phyloP scores from a whole-genome alignment of 768 basidiomycete genomes.

The Auriscalpium orientale region DNA sequence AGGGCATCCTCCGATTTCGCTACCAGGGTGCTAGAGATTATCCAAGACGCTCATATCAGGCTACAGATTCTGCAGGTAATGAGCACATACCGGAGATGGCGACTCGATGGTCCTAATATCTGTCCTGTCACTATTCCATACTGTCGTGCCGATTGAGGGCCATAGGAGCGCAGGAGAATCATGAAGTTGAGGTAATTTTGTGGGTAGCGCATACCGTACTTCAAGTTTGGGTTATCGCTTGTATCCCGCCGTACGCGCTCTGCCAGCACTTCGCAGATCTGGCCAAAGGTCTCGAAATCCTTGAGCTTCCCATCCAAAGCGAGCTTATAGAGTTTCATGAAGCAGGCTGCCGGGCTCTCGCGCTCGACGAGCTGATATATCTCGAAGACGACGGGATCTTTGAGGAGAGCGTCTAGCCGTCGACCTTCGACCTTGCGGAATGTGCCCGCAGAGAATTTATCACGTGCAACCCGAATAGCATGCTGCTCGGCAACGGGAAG shows the following conservation, averaged over 20 bases:
- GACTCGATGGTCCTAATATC: not conserved
- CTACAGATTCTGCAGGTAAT: not conserved
- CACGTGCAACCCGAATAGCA: not conserved
- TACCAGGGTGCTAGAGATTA: conserved; percentile 15
- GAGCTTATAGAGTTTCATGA: conserved; percentile 14
- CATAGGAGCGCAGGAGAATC: conserved; percentile 14
- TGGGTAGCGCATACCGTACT: conserved; percentile 14
- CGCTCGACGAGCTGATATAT: conserved; percentile 5
- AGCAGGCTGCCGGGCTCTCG: conserved; percentile 7
- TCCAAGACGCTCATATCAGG: not conserved
- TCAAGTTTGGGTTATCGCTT: conserved; percentile 1
- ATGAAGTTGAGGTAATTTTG: conserved; percentile 15
- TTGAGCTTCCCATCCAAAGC: conserved; percentile 9
- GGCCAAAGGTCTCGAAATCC: conserved; percentile 8
- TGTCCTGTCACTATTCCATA: conserved; percentile 10
- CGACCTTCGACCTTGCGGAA: conserved; percentile 5
- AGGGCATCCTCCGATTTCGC: conserved; percentile 18
- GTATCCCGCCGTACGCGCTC: conserved; percentile 5
- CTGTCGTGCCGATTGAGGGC: conserved; percentile 12
- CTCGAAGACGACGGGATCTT: conserved; percentile 12
- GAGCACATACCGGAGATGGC: not conserved
- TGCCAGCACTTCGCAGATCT: conserved; percentile 10
- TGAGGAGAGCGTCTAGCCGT: conserved; percentile 5
- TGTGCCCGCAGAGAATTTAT: not conserved
- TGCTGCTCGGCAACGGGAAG: conserved; percentile 2